Percentiles rank a stretch among this genome's conserved stretches.
Conservation (phyloP, 2,329 filamentous ascomycete species). For the Alternaria atra region DNA sequence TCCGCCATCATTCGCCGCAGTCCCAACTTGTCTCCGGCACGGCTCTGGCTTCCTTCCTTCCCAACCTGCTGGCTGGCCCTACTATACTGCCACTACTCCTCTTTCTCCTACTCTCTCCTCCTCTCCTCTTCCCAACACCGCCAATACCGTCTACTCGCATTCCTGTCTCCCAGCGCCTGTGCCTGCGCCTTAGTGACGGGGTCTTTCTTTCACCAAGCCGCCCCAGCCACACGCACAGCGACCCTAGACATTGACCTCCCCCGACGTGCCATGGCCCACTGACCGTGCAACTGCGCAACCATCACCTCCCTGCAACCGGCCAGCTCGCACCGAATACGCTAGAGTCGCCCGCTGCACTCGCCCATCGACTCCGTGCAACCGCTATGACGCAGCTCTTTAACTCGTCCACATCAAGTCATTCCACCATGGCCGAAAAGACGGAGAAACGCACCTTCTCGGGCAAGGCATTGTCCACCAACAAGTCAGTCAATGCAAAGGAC, state of each 20-base stretch:
- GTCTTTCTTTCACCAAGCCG: slow-evolving; percentile 40
- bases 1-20: slow-evolving; percentile 36
- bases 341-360: slow-evolving; percentile 7
- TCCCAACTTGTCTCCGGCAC: slow-evolving; percentile 22
- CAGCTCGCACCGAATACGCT: background rate
- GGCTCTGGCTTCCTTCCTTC: slow-evolving; percentile 29
- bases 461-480: slow-evolving; percentile 56
- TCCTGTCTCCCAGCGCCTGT: slow-evolving; percentile 2
- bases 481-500: slow-evolving; percentile 59
- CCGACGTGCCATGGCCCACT: slow-evolving; percentile 46
- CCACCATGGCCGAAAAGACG: slow-evolving; percentile 55
- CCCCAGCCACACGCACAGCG: slow-evolving; percentile 34
- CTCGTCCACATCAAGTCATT: slow-evolving; percentile 48
- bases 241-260: slow-evolving; percentile 15
- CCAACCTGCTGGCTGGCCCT: slow-evolving; percentile 15
- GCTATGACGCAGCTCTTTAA: slow-evolving; percentile 56
- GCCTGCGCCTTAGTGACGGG: slow-evolving; percentile 17
- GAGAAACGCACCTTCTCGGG: slow-evolving; percentile 62
- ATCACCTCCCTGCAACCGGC: slow-evolving; percentile 17
- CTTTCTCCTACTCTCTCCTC: slow-evolving; percentile 10
- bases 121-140: slow-evolving; percentile 10
- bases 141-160: background rate
- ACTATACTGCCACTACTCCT: slow-evolving; percentile 11
- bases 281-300: slow-evolving; percentile 36
- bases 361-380: slow-evolving; percentile 12